These are phyloP conservation scores for Nemania serpens DNA, from an alignment of 2,329 filamentous ascomycete species.

Conservation along the genomic window DNA sequence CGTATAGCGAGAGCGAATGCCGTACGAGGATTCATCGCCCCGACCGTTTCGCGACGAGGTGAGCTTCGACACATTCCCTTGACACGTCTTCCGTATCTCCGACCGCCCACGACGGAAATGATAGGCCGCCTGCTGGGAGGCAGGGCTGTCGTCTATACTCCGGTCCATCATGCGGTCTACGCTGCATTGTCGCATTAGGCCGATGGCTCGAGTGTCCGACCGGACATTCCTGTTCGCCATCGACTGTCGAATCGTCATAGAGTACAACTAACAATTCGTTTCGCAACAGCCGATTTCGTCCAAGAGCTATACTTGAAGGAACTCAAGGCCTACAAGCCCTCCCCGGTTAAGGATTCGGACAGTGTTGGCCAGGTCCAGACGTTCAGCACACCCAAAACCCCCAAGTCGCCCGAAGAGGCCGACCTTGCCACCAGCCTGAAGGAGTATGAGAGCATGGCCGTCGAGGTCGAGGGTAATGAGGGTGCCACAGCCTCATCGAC, in stretches of 20 bases:
- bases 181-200: not conserved
- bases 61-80: conserved; percentile 45
- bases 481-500: conserved; percentile 62
- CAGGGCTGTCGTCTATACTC: no score
- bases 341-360: conserved; percentile 82
- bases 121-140: not conserved
- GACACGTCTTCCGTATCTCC: conserved; percentile 2
- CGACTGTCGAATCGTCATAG: not conserved
- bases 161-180: not conserved
- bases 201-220: not conserved
- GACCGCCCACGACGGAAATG: not conserved
- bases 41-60: conserved; percentile 66
- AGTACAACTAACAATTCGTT: not conserved
- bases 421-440: conserved; percentile 90
- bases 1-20: conserved; percentile 54
- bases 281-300: conserved; percentile 81
- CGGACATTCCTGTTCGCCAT: not conserved
- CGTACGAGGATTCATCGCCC: conserved; percentile 62
- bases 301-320: conserved; percentile 98
- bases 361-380: conserved; percentile 88
- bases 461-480: conserved; percentile 91
- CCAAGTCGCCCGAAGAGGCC: conserved; percentile 88
- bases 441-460: conserved; percentile 91
- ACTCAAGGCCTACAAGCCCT: conserved; percentile 91
- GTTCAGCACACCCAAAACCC: conserved; percentile 79